These are phyloP conservation scores for Lactifluus echinatus DNA, from an alignment of 768 basidiomycete genomes.

Conservation along the genomic window DNA sequence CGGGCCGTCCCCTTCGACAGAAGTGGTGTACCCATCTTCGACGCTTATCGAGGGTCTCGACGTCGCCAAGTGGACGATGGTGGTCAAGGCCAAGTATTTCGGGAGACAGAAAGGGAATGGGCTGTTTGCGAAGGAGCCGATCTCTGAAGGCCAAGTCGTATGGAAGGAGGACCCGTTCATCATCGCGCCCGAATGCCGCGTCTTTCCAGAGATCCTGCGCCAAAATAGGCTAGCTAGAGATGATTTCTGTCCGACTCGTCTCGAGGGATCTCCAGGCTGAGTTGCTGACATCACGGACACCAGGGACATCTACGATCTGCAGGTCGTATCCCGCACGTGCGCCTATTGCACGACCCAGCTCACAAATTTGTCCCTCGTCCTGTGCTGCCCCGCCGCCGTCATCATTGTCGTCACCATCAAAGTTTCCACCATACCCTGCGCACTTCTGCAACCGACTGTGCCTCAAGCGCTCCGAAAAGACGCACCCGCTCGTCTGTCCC, in stretches of 20 bases:
- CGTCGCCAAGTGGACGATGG: constrained; percentile 47
- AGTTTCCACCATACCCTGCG: constrained; percentile 43
- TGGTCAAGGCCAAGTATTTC: constrained; percentile 64
- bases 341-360: constrained; percentile 66
- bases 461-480: constrained; percentile 49
- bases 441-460: constrained; percentile 81
- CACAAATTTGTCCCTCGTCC: constrained; percentile 34
- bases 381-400: constrained; percentile 41
- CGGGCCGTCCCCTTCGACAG: constrained; percentile 40
- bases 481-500: constrained; percentile 67
- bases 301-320: constrained; percentile 75
- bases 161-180: constrained; percentile 85
- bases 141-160: constrained; percentile 62
- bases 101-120: constrained; percentile 73
- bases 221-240: no score
- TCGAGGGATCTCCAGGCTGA: neutral
- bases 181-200: constrained; percentile 73
- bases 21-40: constrained; percentile 48
- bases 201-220: no score
- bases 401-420: neutral
- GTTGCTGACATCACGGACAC: neutral
- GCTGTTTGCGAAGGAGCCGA: constrained; percentile 58
- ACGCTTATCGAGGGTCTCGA: constrained; percentile 56
- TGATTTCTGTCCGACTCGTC: no score
- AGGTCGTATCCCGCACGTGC: constrained; percentile 53